phyloP scores from a whole-genome alignment of 129 eudicot species.

The Rutidosis leptorrhynchoides region DNA sequence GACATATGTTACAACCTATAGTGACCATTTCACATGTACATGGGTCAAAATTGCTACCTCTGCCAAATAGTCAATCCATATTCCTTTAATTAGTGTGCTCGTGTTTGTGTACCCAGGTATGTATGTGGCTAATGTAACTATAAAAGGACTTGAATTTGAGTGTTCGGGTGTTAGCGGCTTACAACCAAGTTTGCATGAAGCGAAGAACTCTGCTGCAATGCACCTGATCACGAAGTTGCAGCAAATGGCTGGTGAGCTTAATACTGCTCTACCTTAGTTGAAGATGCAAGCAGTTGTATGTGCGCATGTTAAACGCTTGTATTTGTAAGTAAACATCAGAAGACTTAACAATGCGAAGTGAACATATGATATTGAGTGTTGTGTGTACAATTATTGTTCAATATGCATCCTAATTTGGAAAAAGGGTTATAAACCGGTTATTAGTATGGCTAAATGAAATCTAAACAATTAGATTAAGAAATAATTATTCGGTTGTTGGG shows the following conservation, averaged over 20 bases:
- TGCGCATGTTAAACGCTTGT: neutral
- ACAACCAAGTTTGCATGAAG: constrained; percentile 35
- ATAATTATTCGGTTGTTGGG: too few relatives aligned
- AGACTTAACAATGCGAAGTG: constrained; percentile 8
- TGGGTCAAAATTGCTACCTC: neutral
- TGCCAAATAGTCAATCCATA: neutral
- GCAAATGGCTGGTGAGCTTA: constrained; percentile 21
- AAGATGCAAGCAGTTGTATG: neutral
- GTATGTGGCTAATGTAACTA: constrained; percentile 35
- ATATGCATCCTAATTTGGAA: too few relatives aligned
- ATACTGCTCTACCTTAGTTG: constrained; percentile 15
- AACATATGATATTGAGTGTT: neutral
- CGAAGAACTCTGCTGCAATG: constrained; percentile 53
- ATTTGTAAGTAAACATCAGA: constrained; percentile 8
- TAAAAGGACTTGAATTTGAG: constrained; percentile 48
- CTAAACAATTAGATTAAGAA: too few relatives aligned
- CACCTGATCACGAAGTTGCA: constrained; percentile 35
- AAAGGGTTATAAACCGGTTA: too few relatives aligned
- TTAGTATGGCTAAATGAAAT: too few relatives aligned
- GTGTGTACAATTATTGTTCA: constrained; percentile 1
- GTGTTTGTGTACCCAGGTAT: constrained; percentile 43
- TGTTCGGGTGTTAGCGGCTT: constrained; percentile 33
- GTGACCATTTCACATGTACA: neutral
- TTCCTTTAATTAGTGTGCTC: neutral
- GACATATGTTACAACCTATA: neutral